Conservation (phyloP, 176 grass and related monocot genomes). For the Secale cereale region DNA sequence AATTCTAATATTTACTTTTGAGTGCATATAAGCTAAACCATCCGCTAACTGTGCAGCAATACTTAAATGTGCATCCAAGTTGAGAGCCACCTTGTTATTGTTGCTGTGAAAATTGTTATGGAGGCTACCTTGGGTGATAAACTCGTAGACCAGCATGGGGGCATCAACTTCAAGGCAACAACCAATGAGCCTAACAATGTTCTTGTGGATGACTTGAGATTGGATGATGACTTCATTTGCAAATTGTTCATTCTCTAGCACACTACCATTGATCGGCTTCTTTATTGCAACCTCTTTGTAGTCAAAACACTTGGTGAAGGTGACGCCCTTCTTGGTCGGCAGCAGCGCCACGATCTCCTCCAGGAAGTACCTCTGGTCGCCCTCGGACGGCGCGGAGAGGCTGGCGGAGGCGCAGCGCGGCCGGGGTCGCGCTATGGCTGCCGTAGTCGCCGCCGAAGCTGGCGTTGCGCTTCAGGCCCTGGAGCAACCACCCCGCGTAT, state of each 20-base stretch:
- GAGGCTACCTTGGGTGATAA: not conserved
- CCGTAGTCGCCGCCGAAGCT: constrained; percentile 36
- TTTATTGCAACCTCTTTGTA: too few relatives aligned
- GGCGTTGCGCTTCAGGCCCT: constrained; percentile 50
- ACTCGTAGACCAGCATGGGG: too few relatives aligned
- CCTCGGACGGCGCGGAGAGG: constrained; percentile 32
- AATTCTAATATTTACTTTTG: not conserved
- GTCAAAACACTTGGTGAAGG: constrained; percentile 43
- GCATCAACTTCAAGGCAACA: too few relatives aligned
- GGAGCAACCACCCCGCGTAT: constrained; percentile 57
- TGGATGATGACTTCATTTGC: too few relatives aligned
- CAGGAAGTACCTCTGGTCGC: constrained; percentile 76
- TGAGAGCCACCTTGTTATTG: not conserved
- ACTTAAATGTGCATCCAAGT: not conserved
- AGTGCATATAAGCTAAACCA: not conserved
- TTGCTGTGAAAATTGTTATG: not conserved
- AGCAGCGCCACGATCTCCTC: constrained; percentile 91
- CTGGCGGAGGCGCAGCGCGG: constrained; percentile 39
- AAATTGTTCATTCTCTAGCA: too few relatives aligned
- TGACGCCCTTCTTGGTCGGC: constrained; percentile 67
- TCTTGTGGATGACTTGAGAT: too few relatives aligned
- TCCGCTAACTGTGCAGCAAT: not conserved
- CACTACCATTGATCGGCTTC: too few relatives aligned
- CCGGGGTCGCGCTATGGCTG: constrained; percentile 32
- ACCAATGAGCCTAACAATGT: too few relatives aligned